These are phyloP conservation scores for Pyrenula aspistea DNA, from an alignment of 495 filamentous ascomycete species.

Conservation along the genomic window DNA sequence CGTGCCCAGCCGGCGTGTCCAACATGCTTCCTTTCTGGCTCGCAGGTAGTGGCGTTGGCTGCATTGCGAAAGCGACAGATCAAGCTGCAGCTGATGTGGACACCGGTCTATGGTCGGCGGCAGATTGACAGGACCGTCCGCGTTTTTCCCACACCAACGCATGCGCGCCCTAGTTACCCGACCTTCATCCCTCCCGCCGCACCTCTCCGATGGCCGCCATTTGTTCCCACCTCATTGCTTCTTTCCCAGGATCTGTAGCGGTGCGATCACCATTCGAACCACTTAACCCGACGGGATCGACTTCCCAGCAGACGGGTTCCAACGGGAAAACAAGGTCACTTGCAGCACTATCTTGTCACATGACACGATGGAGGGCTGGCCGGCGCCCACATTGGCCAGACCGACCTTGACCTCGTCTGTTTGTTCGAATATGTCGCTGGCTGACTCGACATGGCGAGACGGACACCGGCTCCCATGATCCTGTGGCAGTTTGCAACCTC, in stretches of 20 bases:
- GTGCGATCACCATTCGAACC: not conserved
- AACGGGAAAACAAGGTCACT: not conserved
- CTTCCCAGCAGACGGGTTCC: not conserved
- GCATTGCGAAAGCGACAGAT: slow-evolving; percentile 3
- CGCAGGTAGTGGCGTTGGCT: not conserved
- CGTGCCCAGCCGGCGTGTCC: not conserved
- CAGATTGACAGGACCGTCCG: no score
- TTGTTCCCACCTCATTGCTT: not conserved
- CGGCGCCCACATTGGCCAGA: not conserved
- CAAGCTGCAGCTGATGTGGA: not conserved
- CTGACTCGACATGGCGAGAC: not conserved
- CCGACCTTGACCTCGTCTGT: not conserved
- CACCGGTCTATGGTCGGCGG: not conserved
- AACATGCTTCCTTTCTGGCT: slow-evolving; percentile 15
- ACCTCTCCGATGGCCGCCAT: not conserved
- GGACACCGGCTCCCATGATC: not conserved
- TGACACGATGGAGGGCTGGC: not conserved
- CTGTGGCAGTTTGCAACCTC: not conserved
- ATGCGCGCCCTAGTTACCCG: not conserved
- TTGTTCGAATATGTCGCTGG: not conserved
- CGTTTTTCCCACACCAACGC: not conserved
- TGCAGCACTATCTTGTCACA: not conserved
- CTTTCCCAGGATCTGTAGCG: not conserved
- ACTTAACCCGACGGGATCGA: no score
- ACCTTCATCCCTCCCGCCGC: not conserved